Evolutionary conservation across 495 filamentous ascomycete species (phyloP), one percentile per base, ranked within the genome.

Genomic region (Apiosordaria backusii): DNA sequence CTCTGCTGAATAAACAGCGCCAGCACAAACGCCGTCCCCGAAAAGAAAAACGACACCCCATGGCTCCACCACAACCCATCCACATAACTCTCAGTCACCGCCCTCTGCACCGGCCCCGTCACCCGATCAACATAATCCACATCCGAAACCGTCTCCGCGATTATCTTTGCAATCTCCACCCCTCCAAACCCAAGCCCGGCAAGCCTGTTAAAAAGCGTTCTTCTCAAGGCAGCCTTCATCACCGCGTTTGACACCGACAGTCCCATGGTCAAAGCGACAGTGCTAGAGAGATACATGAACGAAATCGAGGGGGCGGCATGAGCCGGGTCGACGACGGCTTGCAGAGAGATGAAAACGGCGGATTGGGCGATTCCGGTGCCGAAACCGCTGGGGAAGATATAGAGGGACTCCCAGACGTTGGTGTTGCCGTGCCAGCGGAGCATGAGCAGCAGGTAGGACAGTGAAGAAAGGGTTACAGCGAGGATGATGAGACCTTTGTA

Each of bases 401-500:
- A 89, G 0, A 91, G 68, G 0, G 86, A 86, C 64, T 89, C 87
- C 72, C 76, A 79, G 72, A 80, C 79, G 24, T 82, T 81, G 0
- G 87, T 90, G 64, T 87, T 62, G 0, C 88, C 89, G 52, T 83
- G 79, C 89, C 89, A 92, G 50, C 82, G 76, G 24, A 85, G 69
- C 40, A 87, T 81, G 1, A 90, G 75, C 0, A 88, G 75, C 7
- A 77, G 50, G 61, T 89, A 90, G n/a, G 80, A 72, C 24, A 80
- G 61, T 4, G 80, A 81, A 0, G 86, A 80, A 7, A 81, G 67
- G 4, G 83, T 53, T 0, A 84, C 83, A 4, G 86, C 83, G 3
- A 84, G 19, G 21, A 88, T 69, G 4, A 86, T 75, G 0, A 88
- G 77, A 0, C 65, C 40, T 66, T 89, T 89, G 74, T 88, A 90